Base-by-base conservation (phyloP, 805 yeast species). In the Teunomyces panamensis region DNA sequence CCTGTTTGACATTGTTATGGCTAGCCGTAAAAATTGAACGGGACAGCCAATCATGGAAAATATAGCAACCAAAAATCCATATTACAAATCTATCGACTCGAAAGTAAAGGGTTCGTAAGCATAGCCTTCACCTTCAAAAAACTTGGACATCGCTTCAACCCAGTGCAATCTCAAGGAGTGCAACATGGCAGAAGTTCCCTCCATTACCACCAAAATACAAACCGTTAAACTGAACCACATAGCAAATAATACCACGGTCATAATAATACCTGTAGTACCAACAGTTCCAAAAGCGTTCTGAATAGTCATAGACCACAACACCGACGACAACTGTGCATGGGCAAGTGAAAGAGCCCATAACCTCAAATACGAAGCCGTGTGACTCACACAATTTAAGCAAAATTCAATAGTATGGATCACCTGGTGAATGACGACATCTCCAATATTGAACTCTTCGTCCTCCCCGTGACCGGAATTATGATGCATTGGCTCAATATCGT, bases 141-240 rank as follows among this genome's bases (percentile, higher is more conserved):
- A 95, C 74, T 94, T 94, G 52, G 97, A 89, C 99, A 94, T 94
- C 26, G 97, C 85, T 73, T 94, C 99, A 53, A 94, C 99, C 99
- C 99, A 94, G 67, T 94, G 99, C 63, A 94, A 79, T 77, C 99
- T 88, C 63, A 94, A 79, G n/a, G 97, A 87, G 70, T 94, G 99
- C 63, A 94, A 79, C 99, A 94, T 94, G 30, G 99, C 99, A 24
- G 97, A 89, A 0, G 99, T 94, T 49, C 99, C 99, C 70, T 94
- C 99, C 99, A 94, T 94, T 45, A 87, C 74, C 10, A 94, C 98
- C 61, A 94, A 77, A 57, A 94, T 89, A 60, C 89, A 86, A 24
- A 91, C 92, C 0, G 99, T 92, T 52, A 94, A 74, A 3, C 81
- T 81, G 65, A 94, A 90, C 99, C 99, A 94, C 86, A 94, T 83